A percentile compares a stretch with the other conserved stretches of the same genome.
These are phyloP conservation scores for Phlebiopsis flavidoalba DNA, from an alignment of 768 basidiomycete genomes.

Conservation along the genomic window DNA sequence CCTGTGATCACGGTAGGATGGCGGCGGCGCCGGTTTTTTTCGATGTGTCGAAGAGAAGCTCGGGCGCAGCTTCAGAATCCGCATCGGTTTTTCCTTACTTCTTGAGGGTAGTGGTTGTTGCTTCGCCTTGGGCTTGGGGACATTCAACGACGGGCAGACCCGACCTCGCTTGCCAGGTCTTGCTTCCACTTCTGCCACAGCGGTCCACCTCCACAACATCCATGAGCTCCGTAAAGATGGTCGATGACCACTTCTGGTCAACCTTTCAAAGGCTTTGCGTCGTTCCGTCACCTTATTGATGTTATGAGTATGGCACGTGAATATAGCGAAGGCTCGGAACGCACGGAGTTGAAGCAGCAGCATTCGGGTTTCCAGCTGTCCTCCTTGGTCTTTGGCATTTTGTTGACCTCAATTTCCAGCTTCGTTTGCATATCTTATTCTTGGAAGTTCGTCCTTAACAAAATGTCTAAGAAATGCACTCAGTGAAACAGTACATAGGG, in stretches of 20 bases:
- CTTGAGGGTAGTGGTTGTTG: neutral
- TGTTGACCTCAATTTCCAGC: conserved; percentile 55
- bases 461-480: conserved; percentile 54
- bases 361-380: conserved; percentile 58
- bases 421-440: conserved; percentile 74
- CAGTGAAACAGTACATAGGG: neutral
- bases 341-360: conserved; percentile 60
- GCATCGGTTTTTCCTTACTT: neutral
- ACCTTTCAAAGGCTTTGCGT: conserved; percentile 43
- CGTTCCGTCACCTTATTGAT: too few relatives aligned
- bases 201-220: conserved; percentile 54
- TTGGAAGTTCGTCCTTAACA: conserved; percentile 70
- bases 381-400: conserved; percentile 43
- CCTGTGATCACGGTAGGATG: conserved; percentile 27
- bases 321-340: conserved; percentile 23
- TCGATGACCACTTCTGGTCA: conserved; percentile 63
- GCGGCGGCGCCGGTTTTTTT: conserved; percentile 37
- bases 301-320: neutral
- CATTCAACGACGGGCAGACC: conserved; percentile 43
- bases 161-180: conserved; percentile 35
- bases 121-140: conserved; percentile 6
- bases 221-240: conserved; percentile 69
- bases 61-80: neutral
- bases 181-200: conserved; percentile 54
- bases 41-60: conserved; percentile 19